Conservation (phyloP, 73 alveolate species). For the Uronychia binucleata region DNA sequence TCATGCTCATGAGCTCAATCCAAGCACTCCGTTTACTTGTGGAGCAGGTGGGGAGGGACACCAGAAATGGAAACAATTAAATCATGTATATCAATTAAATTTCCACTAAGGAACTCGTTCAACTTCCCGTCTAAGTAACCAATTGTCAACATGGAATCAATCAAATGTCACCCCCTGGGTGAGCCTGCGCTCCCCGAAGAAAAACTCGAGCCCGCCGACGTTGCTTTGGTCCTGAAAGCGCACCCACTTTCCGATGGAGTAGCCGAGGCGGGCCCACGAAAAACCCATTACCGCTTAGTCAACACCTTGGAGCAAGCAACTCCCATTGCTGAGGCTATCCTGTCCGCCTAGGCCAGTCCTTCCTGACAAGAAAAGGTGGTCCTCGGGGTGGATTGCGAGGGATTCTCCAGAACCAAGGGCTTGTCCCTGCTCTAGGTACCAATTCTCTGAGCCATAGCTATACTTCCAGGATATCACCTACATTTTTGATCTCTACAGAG, state of each 20-base stretch:
- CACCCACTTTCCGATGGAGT: not conserved
- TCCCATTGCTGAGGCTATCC: not conserved
- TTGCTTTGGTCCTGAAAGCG: not conserved
- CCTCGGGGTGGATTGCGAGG: conserved; percentile 35
- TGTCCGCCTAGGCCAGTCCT: not conserved
- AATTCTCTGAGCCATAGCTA: not conserved
- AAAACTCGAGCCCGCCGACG: not conserved
- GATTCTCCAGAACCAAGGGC: conserved; percentile 11
- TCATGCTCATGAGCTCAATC: too few relatives aligned
- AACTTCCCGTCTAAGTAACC: too few relatives aligned
- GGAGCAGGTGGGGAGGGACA: too few relatives aligned
- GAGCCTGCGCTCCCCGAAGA: not conserved
- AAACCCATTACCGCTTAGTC: not conserved
- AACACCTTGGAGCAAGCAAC: not conserved
- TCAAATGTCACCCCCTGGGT: too few relatives aligned
- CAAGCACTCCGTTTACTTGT: too few relatives aligned
- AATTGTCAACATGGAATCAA: too few relatives aligned
- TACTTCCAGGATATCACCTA: conserved; percentile 50
- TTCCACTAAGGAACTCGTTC: too few relatives aligned
- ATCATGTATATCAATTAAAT: too few relatives aligned
- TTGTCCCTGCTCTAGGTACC: conserved; percentile 22
- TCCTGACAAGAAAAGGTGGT: not conserved
- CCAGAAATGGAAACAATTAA: too few relatives aligned
- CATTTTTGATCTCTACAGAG: conserved; percentile 39
- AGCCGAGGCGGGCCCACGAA: not conserved